A percentile compares a stretch with the other conserved stretches of the same genome.
phyloP scores from a whole-genome alignment of 768 basidiomycete genomes.

The Glaciozyma antarctica region DNA sequence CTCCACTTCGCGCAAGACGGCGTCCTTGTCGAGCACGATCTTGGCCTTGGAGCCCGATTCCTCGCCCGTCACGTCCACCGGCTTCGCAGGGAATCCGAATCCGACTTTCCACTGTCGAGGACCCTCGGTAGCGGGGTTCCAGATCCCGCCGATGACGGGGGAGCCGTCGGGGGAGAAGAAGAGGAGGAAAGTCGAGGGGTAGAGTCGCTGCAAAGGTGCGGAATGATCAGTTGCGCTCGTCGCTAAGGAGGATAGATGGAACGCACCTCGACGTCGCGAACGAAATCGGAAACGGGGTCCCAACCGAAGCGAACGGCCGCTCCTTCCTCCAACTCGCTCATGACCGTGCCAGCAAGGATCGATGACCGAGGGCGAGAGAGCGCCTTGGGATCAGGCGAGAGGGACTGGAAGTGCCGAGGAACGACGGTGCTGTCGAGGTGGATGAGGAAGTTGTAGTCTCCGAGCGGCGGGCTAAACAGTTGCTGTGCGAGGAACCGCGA shows the following conservation, averaged over 20 bases:
- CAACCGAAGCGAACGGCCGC: constrained; percentile 53
- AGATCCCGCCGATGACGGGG: constrained; percentile 65
- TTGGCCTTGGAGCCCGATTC: constrained; percentile 37
- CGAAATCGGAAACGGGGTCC: constrained; percentile 62
- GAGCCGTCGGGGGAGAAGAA: constrained; percentile 82
- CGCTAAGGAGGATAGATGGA: background rate
- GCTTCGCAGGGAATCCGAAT: constrained; percentile 66
- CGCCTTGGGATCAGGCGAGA: constrained; percentile 48
- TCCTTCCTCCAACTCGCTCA: constrained; percentile 35
- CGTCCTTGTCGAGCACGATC: constrained; percentile 40
- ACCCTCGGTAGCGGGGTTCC: constrained; percentile 63
- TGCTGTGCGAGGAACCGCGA: constrained; percentile 45
- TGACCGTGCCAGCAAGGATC: constrained; percentile 20
- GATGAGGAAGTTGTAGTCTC: constrained; percentile 77
- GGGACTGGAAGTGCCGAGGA: constrained; percentile 65
- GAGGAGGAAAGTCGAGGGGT: constrained; percentile 49
- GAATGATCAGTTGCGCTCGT: background rate
- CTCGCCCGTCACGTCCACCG: constrained; percentile 41
- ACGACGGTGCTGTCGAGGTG: constrained; percentile 57
- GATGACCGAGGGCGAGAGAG: constrained; percentile 38
- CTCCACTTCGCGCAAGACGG: constrained; percentile 63
- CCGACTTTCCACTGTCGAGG: constrained; percentile 67
- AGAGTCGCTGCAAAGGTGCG: constrained; percentile 56
- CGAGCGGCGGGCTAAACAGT: constrained; percentile 73
- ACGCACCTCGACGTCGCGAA: constrained; percentile 62